A percentile compares a stretch with the other conserved stretches of the same genome.
phyloP scores from a whole-genome alignment of 768 basidiomycete genomes.

The Gymnopilus junonius region DNA sequence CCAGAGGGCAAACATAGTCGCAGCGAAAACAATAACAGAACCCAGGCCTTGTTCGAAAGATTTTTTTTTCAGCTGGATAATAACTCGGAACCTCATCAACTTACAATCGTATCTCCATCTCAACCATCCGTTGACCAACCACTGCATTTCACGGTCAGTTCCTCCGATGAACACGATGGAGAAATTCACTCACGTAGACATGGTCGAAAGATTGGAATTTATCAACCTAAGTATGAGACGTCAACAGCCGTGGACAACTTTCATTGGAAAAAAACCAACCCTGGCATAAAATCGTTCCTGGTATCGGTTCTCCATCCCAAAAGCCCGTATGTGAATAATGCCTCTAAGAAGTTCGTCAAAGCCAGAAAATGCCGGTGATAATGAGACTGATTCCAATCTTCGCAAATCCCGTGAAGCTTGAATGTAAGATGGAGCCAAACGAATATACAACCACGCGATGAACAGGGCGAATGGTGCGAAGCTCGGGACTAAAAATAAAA shows the following conservation, averaged over 20 bases:
- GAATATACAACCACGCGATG: conserved; percentile 72
- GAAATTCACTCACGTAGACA: conserved; percentile 56
- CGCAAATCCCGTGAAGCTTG: conserved; percentile 69
- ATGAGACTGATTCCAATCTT: conserved; percentile 64
- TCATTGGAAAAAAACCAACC: conserved; percentile 32
- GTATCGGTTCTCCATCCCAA: conserved; percentile 71
- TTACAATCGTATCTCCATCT: conserved; percentile 76
- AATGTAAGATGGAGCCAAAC: conserved; percentile 64
- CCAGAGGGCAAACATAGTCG: conserved; percentile 71
- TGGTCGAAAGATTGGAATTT: conserved; percentile 77
- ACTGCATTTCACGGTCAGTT: conserved; percentile 42
- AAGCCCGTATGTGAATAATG: conserved; percentile 69
- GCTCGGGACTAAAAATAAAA: conserved; percentile 62
- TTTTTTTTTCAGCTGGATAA: neutral
- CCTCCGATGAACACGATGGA: neutral
- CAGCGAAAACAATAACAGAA: conserved; percentile 69
- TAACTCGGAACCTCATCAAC: conserved; percentile 17
- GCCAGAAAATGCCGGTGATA: conserved; percentile 74
- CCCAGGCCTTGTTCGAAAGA: conserved; percentile 54
- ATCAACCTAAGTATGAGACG: conserved; percentile 44
- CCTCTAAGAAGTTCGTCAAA: conserved; percentile 75
- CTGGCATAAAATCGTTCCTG: conserved; percentile 64
- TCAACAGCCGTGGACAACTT: neutral
- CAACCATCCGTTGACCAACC: conserved; percentile 73
- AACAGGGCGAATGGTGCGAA: conserved; percentile 70